Base-by-base conservation (phyloP, 345 rosid genomes). In the Moricandia moricandioides region DNA sequence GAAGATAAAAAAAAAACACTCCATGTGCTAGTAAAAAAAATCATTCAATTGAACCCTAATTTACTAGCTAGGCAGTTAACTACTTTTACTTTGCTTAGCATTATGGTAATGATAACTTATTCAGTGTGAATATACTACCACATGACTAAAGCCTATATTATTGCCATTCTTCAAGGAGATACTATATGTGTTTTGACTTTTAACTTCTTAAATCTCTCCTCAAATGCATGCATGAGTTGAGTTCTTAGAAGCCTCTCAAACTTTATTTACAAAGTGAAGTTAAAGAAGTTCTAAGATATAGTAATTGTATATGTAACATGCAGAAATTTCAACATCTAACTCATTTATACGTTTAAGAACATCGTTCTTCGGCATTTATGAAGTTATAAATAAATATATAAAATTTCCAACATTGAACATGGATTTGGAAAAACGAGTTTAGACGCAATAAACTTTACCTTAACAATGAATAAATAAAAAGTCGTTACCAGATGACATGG, bases 401-500 rank as follows among this genome's bases (percentile, higher is more conserved):
- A 51, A 55, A 11, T 4, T 18, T 14, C 5, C 60, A 27, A 56
- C 27, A 33, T 33, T 72, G 27, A 72, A 67, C n/a, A 66, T 3
- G 13, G 11, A 21, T 10, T 10, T 63, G 21, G 8, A 31, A 63
- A 56, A 35, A 39, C 8, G 66, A 63, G 47, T 55, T 39, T 21
- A 63, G 59, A 76, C 75, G 79, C 45, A 68, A 61, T 51, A 76
- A 76, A 13, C 57, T 39, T 62, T 31, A 27, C 29, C 21, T 30
- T 31, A 70, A 43, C 1, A 29, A 64, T 7, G 18, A 70, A 47
- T 10, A 30, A 70, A 47, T 6, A n/a, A 60, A 43, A 74, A 67
- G 78, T 62, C 17, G 7, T 67, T 30, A 5, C 57, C 45, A 59
- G 49, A 40, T 78, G 76, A 78, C 81, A 35, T 78, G 78, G 73